Conservation (phyloP, 2,329 filamentous ascomycete species). For the Beauveria australis region DNA sequence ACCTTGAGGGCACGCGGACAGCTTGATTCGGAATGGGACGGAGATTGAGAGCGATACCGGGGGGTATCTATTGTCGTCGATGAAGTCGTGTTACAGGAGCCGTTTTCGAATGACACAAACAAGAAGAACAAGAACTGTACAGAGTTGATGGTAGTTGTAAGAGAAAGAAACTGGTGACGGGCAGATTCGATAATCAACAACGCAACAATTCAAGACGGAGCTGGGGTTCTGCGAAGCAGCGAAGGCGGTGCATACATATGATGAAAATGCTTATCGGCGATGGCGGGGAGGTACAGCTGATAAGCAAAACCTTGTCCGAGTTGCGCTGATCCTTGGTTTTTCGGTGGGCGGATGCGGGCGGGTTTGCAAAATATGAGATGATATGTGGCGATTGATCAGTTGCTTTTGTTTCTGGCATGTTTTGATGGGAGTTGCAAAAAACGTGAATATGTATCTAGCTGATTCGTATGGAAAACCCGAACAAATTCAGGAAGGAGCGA, state of each 20-base stretch:
- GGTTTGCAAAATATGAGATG: not conserved
- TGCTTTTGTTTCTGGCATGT: not conserved
- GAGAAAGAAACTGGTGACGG: not conserved
- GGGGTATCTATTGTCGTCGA: not conserved
- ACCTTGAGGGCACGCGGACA: slow-evolving; percentile 5
- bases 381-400: not conserved
- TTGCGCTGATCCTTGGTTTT: not conserved
- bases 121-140: not conserved
- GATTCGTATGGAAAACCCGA: not conserved
- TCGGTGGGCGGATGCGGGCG: not conserved
- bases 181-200: not conserved
- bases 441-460: not conserved
- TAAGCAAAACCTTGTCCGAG: slow-evolving; percentile 6
- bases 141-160: not conserved
- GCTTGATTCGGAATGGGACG: slow-evolving; percentile 3
- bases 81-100: not conserved
- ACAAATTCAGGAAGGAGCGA: not conserved
- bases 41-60: slow-evolving; percentile 6
- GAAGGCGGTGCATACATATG: not conserved
- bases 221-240: not conserved
- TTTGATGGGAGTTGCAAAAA: not conserved
- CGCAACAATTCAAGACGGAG: not conserved
- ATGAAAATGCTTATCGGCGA: slow-evolving; percentile 4
- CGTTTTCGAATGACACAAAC: not conserved
- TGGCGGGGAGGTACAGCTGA: slow-evolving; percentile 8